Evolutionary conservation across 164 flowering plant species (phyloP).

Genomic region (Sextonia rubra): DNA sequence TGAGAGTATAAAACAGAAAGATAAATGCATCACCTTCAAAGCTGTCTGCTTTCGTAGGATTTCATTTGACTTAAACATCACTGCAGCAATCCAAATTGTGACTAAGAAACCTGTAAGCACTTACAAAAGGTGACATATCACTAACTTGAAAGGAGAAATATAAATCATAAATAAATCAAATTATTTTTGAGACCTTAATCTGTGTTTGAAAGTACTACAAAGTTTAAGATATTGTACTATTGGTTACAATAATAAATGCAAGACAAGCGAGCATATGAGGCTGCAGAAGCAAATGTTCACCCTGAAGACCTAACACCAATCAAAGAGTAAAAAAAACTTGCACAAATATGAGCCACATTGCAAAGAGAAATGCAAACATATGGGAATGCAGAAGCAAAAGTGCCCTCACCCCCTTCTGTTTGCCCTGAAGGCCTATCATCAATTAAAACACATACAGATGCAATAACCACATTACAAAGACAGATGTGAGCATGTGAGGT

Average conservation of each 20-base stretch:
- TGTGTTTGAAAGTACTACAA: not conserved
- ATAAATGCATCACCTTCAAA: constrained; percentile 55
- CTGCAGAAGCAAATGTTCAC: no score
- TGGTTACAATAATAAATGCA: not conserved
- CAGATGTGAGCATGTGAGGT: no score
- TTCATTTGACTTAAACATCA: constrained; percentile 97
- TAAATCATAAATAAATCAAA: not conserved
- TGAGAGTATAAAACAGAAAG: not conserved
- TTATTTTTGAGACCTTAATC: not conserved
- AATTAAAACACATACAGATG: no score
- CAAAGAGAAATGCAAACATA: no score
- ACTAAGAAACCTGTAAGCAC: constrained; percentile 77
- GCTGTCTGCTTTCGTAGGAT: constrained; percentile 92
- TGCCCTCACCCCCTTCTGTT: no score
- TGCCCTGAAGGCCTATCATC: no score
- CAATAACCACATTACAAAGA: no score
- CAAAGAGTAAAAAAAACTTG: no score
- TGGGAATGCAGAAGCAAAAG: no score
- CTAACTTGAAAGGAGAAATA: not conserved
- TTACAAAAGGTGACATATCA: constrained; percentile 14
- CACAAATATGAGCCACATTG: no score
- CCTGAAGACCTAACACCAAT: no score
- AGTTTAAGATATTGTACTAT: not conserved
- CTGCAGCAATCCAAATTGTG: constrained; percentile 92
- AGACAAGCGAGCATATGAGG: not conserved